phyloP scores from a whole-genome alignment of 2,329 filamentous ascomycete species.

The Colletotrichum neosansevieriae region DNA sequence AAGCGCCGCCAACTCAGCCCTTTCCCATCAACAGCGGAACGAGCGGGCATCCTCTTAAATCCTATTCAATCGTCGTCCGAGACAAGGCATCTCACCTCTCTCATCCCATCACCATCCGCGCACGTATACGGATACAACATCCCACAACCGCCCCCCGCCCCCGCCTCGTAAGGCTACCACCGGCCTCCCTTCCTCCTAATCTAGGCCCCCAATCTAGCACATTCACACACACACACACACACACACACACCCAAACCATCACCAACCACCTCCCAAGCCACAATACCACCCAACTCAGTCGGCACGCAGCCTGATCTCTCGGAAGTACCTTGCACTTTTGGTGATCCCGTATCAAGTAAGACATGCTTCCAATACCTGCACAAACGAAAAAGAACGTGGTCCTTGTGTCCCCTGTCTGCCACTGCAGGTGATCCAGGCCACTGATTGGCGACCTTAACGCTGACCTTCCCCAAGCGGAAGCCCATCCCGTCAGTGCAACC shows the following conservation, averaged over 20 bases:
- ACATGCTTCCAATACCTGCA: neutral
- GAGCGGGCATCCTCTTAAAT: conserved; percentile 14
- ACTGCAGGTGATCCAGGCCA: conserved; percentile 14
- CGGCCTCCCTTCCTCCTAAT: neutral
- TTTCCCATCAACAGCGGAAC: conserved; percentile 2
- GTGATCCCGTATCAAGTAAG: conserved; percentile 3
- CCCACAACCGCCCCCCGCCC: neutral
- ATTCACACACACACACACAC: conserved; percentile 2
- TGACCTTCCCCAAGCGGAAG: neutral
- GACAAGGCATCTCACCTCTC: neutral
- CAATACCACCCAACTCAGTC: neutral
- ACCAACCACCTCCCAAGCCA: conserved; percentile 20
- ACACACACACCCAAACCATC: neutral
- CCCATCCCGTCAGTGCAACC: no score
- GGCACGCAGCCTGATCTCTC: neutral
- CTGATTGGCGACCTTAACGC: conserved; percentile 34
- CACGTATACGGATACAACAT: neutral
- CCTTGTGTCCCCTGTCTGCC: neutral
- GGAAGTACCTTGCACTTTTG: conserved; percentile 21
- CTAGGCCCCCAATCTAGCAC: conserved; percentile 25
- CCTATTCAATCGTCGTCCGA: neutral
- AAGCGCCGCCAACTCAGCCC: neutral
- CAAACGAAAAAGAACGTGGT: conserved; percentile 20
- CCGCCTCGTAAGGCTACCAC: conserved; percentile 28
- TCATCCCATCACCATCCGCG: neutral